Evolutionary conservation across 768 basidiomycete genomes (phyloP), one percentile per base, ranked within the genome.

Genomic region (Kockovaella imperatae): DNA sequence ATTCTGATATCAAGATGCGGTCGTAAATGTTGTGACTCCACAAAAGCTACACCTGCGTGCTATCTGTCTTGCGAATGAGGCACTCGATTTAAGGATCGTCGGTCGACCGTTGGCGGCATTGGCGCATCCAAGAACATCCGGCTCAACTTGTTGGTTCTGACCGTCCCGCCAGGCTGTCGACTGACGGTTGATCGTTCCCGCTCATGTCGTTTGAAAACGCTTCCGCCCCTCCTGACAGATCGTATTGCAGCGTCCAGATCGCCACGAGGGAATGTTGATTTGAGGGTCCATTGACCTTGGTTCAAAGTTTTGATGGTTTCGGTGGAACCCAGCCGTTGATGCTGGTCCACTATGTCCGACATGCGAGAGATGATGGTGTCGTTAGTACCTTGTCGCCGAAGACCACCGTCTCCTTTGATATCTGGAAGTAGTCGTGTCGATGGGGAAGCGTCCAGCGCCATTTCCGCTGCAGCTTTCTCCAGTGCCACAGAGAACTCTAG

Each of bases 121-220:
- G n/a, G n/a, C n/a, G n/a, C 85, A 56, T 87, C 86, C 42, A 84
- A 59, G 60, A 87, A 86, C 24, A 89, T 86, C 76, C 83, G 85
- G 73, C 83, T 86, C 45, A 84, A 66, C n/a, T n/a, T n/a, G n/a
- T n/a, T n/a, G n/a, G n/a, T n/a, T 2, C 54, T 56, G 74, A 53
- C 65, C 59, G 17, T 42, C 11, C 47, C 53, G 17, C 43, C 40
- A n/a, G n/a, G n/a, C n/a, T 47, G 42, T 28, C 35, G 32, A 24
- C 52, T 25, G 29, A 48, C 28, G 32, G 49, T 52, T 74, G 38
- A 79, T 75, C 64, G 76, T 79, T 53, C 60, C 48, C 29, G 20
- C n/a, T n/a, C n/a, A n/a, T n/a, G n/a, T n/a, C n/a, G n/a, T n/a
- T n/a, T n/a, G n/a, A n/a, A n/a, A n/a, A n/a, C n/a, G n/a, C n/a